phyloP scores from a whole-genome alignment of 2,329 filamentous ascomycete species.

The Ophiostoma ulmi region DNA sequence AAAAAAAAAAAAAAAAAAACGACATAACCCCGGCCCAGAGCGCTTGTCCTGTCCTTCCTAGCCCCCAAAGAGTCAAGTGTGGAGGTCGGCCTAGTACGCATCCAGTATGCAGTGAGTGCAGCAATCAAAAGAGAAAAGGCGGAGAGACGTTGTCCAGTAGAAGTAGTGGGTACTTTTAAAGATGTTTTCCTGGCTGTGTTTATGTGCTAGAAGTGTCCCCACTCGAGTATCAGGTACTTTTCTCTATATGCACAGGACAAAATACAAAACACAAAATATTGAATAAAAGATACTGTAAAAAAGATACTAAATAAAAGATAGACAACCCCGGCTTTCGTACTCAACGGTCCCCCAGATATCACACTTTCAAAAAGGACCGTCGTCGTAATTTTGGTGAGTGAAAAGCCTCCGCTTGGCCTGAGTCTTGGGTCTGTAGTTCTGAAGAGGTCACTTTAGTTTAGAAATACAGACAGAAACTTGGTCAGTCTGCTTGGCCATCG shows the following conservation, averaged over 20 bases:
- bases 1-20: too few relatives aligned
- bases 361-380: not conserved
- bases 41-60: not conserved
- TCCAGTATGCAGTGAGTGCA: constrained; percentile 7
- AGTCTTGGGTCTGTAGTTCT: not conserved
- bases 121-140: not conserved
- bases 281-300: not conserved
- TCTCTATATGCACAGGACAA: not conserved
- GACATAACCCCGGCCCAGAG: not conserved
- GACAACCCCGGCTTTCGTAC: not conserved
- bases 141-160: not conserved
- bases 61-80: constrained; percentile 6
- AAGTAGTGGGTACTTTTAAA: not conserved
- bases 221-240: not conserved
- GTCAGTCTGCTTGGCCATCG: not conserved
- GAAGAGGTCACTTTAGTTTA: not conserved
- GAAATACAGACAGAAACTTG: not conserved
- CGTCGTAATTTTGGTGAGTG: not conserved
- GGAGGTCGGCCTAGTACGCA: not conserved
- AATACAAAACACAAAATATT: not conserved
- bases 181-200: not conserved
- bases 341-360: not conserved
- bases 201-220: not conserved
- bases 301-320: not conserved
- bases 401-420: not conserved